These are phyloP conservation scores for Sphagnum tenellum DNA, from an alignment of 225 moss, liverwort and hornwort genomes.

Conservation along the genomic window DNA sequence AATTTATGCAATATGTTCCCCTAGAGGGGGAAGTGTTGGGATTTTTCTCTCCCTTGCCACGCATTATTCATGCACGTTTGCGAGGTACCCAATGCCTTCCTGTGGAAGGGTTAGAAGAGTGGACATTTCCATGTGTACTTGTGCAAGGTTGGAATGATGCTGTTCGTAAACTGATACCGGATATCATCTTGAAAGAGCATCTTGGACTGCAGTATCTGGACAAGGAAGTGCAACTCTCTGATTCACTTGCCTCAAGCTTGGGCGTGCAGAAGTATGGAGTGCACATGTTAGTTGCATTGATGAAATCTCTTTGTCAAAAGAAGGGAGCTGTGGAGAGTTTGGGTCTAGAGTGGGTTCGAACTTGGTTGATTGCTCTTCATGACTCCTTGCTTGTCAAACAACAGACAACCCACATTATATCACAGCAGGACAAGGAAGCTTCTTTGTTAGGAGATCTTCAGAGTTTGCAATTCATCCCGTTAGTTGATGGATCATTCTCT, in stretches of 20 bases:
- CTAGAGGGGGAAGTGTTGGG: slow-evolving; percentile 94
- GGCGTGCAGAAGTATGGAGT: slow-evolving; percentile 68
- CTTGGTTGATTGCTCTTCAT: slow-evolving; percentile 70
- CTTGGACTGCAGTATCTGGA: slow-evolving; percentile 78
- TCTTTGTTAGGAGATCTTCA: slow-evolving; percentile 39
- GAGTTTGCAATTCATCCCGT: slow-evolving; percentile 53
- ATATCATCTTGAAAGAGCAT: slow-evolving; percentile 47
- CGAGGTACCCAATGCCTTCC: slow-evolving; percentile 67
- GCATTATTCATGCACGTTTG: slow-evolving; percentile 64
- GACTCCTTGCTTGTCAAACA: slow-evolving; percentile 60
- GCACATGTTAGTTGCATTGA: slow-evolving; percentile 52
- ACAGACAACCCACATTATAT: slow-evolving; percentile 14
- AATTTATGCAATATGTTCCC: slow-evolving; percentile 81
- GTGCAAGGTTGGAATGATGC: slow-evolving; percentile 55
- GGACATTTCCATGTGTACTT: slow-evolving; percentile 75
- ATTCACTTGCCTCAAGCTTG: slow-evolving; percentile 60
- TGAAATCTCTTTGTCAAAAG: slow-evolving; percentile 58
- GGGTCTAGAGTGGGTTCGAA: slow-evolving; percentile 56
- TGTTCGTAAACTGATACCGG: slow-evolving; percentile 60
- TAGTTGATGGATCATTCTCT: slow-evolving; percentile 51
- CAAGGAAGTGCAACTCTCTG: slow-evolving; percentile 58
- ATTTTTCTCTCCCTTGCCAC: slow-evolving; percentile 79
- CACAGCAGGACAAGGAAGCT: slow-evolving; percentile 17
- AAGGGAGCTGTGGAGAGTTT: slow-evolving; percentile 22
- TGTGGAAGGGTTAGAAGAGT: slow-evolving; percentile 48